These are phyloP conservation scores for Leucogyrophana mollusca DNA, from an alignment of 768 basidiomycete genomes.

Conservation along the genomic window DNA sequence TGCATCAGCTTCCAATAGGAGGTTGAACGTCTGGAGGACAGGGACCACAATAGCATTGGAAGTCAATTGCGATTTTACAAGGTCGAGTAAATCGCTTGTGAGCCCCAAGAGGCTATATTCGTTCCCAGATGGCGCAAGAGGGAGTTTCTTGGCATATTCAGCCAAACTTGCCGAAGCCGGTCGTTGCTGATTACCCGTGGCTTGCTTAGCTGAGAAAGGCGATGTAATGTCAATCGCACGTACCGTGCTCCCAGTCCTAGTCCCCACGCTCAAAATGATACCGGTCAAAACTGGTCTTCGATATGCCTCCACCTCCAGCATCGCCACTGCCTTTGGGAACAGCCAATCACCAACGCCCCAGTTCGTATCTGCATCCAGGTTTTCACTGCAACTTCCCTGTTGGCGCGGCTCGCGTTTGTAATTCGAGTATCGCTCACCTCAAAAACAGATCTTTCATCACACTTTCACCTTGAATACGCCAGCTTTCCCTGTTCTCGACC, in stretches of 20 bases:
- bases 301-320: conserved; percentile 64
- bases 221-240: conserved; percentile 27
- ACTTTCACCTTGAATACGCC: conserved; percentile 50
- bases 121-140: conserved; percentile 31
- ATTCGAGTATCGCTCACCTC: conserved; percentile 34
- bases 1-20: conserved; percentile 68
- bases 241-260: conserved; percentile 84
- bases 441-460: conserved; percentile 55
- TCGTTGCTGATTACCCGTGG: conserved; percentile 58
- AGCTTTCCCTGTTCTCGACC: conserved; percentile 37
- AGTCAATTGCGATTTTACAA: conserved; percentile 50
- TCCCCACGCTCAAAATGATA: conserved; percentile 76
- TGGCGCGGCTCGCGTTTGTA: background rate
- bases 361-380: conserved; percentile 27
- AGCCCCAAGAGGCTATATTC: conserved; percentile 53
- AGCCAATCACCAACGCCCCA: conserved; percentile 79
- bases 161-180: conserved; percentile 62
- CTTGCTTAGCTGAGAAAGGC: conserved; percentile 13
- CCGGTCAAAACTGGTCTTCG: conserved; percentile 64
- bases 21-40: conserved; percentile 69
- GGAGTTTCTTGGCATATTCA: conserved; percentile 53
- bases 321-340: conserved; percentile 68
- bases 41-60: conserved; percentile 82
- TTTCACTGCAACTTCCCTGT: conserved; percentile 25
- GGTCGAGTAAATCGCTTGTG: conserved; percentile 53